These are phyloP conservation scores for Tuber melanosporum DNA, from an alignment of 495 filamentous ascomycete species.

Conservation along the genomic window DNA sequence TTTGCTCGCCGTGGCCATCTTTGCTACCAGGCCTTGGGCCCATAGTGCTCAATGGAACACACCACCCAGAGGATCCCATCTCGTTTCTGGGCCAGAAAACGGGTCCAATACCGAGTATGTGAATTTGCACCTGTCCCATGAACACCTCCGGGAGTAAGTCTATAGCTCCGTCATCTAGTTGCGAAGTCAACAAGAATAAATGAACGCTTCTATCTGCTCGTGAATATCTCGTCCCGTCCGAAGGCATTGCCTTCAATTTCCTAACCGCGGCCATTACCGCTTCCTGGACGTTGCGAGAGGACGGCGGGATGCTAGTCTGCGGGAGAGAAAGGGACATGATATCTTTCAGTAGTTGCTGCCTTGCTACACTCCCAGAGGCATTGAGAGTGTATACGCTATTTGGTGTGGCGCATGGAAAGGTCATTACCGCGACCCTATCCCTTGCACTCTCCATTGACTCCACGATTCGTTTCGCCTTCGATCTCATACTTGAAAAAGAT, in stretches of 20 bases:
- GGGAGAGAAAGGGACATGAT: conserved; percentile 22
- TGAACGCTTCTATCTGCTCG: conserved; percentile 30
- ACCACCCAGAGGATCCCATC: conserved; percentile 37
- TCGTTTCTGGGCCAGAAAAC: conserved; percentile 37
- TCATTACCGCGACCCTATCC: conserved; percentile 41
- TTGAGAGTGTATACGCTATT: conserved; percentile 32
- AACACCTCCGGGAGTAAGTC: conserved; percentile 28
- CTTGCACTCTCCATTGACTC: conserved; percentile 39
- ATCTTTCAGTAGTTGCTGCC: conserved; percentile 35
- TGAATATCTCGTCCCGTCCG: conserved; percentile 28
- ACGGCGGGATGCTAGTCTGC: conserved; percentile 17
- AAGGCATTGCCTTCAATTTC: conserved; percentile 38
- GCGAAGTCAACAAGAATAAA: conserved; percentile 33
- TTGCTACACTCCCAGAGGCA: conserved; percentile 39
- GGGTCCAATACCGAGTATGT: conserved; percentile 35
- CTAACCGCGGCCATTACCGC: conserved; percentile 30
- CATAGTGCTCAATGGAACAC: conserved; percentile 18
- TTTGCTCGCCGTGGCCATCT: neutral
- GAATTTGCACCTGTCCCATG: conserved; percentile 35
- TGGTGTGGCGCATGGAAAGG: conserved; percentile 19
- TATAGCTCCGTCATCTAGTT: conserved; percentile 31
- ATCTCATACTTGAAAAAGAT: conserved; percentile 31
- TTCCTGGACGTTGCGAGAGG: conserved; percentile 24
- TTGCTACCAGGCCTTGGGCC: conserved; percentile 13
- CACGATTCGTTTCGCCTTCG: conserved; percentile 33